Base-by-base conservation (phyloP, 2,329 filamentous ascomycete genomes). In the Alternaria conjuncta region DNA sequence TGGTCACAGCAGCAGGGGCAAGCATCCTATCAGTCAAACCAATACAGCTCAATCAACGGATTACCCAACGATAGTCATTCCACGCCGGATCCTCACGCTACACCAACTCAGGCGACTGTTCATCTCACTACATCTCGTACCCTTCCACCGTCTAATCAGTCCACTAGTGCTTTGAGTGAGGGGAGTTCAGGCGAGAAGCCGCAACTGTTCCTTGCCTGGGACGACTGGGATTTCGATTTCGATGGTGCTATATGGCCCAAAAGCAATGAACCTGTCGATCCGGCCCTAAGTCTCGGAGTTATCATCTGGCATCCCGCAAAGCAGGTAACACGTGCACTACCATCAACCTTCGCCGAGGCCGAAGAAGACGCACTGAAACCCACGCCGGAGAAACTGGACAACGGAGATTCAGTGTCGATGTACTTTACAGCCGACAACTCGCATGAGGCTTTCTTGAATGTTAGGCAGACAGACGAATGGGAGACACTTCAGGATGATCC, bases 381-480 rank as follows among this genome's bases (percentile, higher is more conserved):
- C 13, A 74, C 77, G 10, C 74, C 77, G 3, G 73, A 79, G 18
- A 74, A 70, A 46, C 65, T 81, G 7, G 70, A 71, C 21, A 80
- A 83, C 25, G 82, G 82, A 13, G 80, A 82, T 53, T 84, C 82
- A 41, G 80, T 85, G 4, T 87, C 85, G 2, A 81, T 83, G 55
- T 86, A 86, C 63, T 83, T 85, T 66, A 80, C 78, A 5, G 65
- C 76, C 4, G 78, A 81, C 12, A 82, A 81, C 60, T 76, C 79
- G 2, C 79, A 84, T 18, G 81, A 85, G 61, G 80, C 81, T 15
- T 78, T 81, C 58, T 69, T 83, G 36, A 82, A 84, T 64, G 81
- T 87, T 15, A 77, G 83, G 58, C 81, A 86, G 63, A 86, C 83
- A 0, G 80, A 83, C 41, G 78, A 81, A 21, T 87, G 85, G 85